Base-by-base conservation (phyloP, 176 grass and related monocot species). In the Tuctoria greenei region DNA sequence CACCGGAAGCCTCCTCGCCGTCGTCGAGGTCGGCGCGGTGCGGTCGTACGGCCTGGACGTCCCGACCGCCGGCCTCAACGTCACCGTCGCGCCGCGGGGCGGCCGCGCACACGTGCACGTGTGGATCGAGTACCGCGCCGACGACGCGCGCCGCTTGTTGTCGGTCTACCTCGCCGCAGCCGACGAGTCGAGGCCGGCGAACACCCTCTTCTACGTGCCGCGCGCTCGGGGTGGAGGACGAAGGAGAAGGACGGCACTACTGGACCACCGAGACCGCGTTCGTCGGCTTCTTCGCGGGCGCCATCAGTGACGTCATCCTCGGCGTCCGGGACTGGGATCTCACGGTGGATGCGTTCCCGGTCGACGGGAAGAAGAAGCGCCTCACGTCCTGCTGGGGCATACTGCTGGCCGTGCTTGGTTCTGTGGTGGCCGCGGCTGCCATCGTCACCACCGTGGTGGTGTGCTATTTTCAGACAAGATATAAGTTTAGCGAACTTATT, bases 41-140 rank as follows among this genome's bases (percentile, higher is more conserved):
- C 37, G 18, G 61, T 79, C 83, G 0, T 79, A 85, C 17, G 61
- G 27, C 3, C 61, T 21, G 0, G 40, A 59, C 16, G 27, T 3
- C n/a, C 28, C 75, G 0, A 8, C 56, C 60, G n/a, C 73, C 21
- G 83, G 83, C 39, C 61, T 79, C 50, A 79, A 79, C 76, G 23
- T 85, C 69, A 85, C 83, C 69, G 9, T 85, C 40, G 23, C 31
- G 12, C 50, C 69, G 10, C 51, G 51, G 7, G 20, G 51, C 51
- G 51, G 15, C 18, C 2, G 18, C 1, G 51, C 20, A n/a, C n/a
- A n/a, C n/a, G n/a, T n/a, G n/a, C n/a, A n/a, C 20, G 51, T 85
- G 50, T 85, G 76, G 76, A 21, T 79, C 16, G 16, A 85, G 61
- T 85, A 74, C 69, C 18, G 21, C 69, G 76, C 83, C 61, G 41